Conservation (phyloP, 148 eudicot species). For the Rhododendron simsii region DNA sequence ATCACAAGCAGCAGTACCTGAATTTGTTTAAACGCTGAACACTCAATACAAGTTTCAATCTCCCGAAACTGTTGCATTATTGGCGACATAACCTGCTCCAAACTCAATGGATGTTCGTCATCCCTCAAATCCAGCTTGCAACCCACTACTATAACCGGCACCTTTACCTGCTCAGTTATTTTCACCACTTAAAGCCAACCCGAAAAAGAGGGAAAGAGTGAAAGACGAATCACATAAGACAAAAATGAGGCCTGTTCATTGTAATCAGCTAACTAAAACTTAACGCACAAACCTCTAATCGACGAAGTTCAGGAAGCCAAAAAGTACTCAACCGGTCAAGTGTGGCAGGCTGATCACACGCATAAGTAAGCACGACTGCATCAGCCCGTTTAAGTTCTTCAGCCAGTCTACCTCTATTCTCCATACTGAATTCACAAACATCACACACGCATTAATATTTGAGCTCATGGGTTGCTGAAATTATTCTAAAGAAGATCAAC, state of each 20-base stretch:
- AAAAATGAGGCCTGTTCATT: neutral
- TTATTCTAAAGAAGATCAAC: neutral
- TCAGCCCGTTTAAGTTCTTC: conserved; percentile 81
- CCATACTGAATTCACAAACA: conserved; percentile 36
- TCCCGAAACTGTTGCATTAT: conserved; percentile 96
- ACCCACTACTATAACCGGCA: conserved; percentile 94
- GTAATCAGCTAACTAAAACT: neutral
- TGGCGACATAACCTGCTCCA: conserved; percentile 95
- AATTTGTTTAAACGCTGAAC: conserved; percentile 74
- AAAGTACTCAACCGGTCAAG: conserved; percentile 75
- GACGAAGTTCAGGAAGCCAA: conserved; percentile 94
- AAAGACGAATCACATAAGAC: neutral
- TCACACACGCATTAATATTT: conserved; percentile 2
- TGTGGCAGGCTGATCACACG: conserved; percentile 77
- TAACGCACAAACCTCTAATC: conserved; percentile 56
- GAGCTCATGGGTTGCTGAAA: neutral
- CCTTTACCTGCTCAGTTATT: conserved; percentile 58
- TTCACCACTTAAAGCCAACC: neutral
- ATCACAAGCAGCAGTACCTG: conserved; percentile 46
- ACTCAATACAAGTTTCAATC: conserved; percentile 94
- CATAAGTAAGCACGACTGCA: conserved; percentile 92
- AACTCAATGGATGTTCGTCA: conserved; percentile 60
- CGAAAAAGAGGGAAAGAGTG: neutral
- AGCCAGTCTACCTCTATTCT: conserved; percentile 61
- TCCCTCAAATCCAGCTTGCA: conserved; percentile 91